Base-by-base conservation (phyloP, 371 early-diverging fungal species). In the Mortierella sp. region DNA sequence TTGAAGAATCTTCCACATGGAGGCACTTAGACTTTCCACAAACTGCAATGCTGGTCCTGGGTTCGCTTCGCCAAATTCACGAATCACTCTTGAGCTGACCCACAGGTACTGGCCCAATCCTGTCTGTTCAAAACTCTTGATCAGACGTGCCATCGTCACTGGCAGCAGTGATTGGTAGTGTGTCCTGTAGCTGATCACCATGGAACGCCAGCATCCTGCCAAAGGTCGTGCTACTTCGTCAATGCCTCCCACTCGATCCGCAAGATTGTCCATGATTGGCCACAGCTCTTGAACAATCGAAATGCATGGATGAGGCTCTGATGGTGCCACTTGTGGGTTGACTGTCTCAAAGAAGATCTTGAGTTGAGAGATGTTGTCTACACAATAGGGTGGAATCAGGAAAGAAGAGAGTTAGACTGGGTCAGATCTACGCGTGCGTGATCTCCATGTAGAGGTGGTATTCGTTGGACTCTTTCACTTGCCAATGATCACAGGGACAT, bases 281-380 rank as follows among this genome's bases (percentile, higher is more conserved):
- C 94, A 95, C 27, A 95, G 72, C 53, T 92, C 88, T 46, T 84
- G 81, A 43, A 97, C 80, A 52, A 95, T 84, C 9, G 82, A 80
- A 21, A 92, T 82, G 58, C 89, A 88, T 10, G 95, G 95, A 67
- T 94, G 91, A 9, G 84, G 71, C 29, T 85, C 82, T 22, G 74
- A 53, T 1, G 82, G 67, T 2, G 83, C 82, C 22, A 84, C 71
- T 10, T 86, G 81, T 17, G 87, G 85, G 46, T 78, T 80, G 50
- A 89, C 80, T 0, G 85, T 77, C 29, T 83, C 73, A 34, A 90
- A 81, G 57, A 88, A 86, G 10, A 83, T 80, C 37, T 82, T 77
- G 47, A 90, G 82, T 31, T 83, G 86, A 7, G 86, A 84, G 10
- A 87, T 56, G 43, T 72, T 62, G 19, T 81, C 81, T 80, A 55